A percentile compares a stretch with the other conserved stretches of the same genome.
Conservation (phyloP, 352 stramenopile genomes). For the Phytophthora constricta region DNA sequence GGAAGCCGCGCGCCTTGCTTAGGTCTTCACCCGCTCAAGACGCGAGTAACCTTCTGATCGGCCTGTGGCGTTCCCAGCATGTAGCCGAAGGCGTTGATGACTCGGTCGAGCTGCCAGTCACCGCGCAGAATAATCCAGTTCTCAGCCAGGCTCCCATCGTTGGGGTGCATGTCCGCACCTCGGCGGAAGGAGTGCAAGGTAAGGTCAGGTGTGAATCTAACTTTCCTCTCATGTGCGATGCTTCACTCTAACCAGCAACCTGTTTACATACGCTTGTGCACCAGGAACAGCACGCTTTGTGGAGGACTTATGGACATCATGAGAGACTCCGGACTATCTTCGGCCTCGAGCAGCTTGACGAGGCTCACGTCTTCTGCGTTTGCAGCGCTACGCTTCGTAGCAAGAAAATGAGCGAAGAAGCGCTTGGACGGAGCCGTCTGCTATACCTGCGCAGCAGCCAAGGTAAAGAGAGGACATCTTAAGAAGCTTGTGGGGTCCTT, state of each 20-base stretch:
- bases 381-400: background rate
- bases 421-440: background rate
- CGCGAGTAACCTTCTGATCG: background rate
- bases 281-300: background rate
- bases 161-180: constrained; percentile 15
- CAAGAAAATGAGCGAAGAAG: background rate
- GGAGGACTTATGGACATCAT: background rate
- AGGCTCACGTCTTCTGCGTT: background rate
- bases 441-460: background rate
- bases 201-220: background rate
- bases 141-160: background rate
- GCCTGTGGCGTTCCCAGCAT: constrained; percentile 13
- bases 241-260: constrained; percentile 2
- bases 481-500: background rate
- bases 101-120: background rate
- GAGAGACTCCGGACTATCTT: background rate
- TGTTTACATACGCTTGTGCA: constrained; percentile 1
- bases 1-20: constrained; percentile 11
- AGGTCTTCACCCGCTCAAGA: constrained; percentile 4
- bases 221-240: background rate
- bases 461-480: background rate
- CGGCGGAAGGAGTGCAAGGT: constrained; percentile 13
- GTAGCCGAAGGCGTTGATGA: constrained; percentile 23
- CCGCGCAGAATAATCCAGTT: constrained; percentile 14
- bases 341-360: constrained; percentile 2